Base-by-base conservation (phyloP, 371 early-diverging fungal genomes). In the Batkoa obscura region DNA sequence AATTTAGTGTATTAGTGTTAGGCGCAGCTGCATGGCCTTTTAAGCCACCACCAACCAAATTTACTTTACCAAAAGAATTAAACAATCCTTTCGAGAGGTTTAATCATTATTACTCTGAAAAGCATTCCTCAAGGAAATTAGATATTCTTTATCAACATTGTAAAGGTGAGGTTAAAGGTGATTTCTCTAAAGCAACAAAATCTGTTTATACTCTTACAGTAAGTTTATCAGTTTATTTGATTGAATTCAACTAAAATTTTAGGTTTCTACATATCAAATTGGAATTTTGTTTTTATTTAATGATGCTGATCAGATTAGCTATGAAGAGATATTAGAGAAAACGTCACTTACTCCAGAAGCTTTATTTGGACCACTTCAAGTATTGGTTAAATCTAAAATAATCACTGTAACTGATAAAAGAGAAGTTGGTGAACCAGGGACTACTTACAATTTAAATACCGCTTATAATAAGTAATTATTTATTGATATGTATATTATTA, bases 21-120 rank as follows among this genome's bases (percentile, higher is more conserved):
- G 79, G 83, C 59, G 82, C 87, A 2, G 87, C 81, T 23, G 76
- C 81, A 46, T 95, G 96, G 96, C 96, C 96, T n/a, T 64, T 93
- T 33, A 72, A 75, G 38, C 71, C 86, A 1, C 81, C 88, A 0
- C 71, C 78, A 3, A 81, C 85, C 0, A 68, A 73, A 12, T 88
- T 92, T 62, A 82, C 76, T 61, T 71, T 92, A 51, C 95, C 95
- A 12, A 76, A 82, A 42, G 87, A 83, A 71, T 71, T 87, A 31
- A 76, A 82, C 57, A 79, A 75, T 59, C 78, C 80, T 10, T 83
- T 83, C 52, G 84, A 89, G 55, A 72, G 78, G 32, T 93, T 88
- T 76, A 81, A 81, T 58, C 67, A 71, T 32, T 94, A 84, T 60
- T 92, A 91, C 64, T 75, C 81, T 55, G 73, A 71, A 58, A 83